Evolutionary conservation across 148 eudicot species (phyloP), one percentile per base, ranked within the genome.

Genomic region (Rhododendron griersonianum): DNA sequence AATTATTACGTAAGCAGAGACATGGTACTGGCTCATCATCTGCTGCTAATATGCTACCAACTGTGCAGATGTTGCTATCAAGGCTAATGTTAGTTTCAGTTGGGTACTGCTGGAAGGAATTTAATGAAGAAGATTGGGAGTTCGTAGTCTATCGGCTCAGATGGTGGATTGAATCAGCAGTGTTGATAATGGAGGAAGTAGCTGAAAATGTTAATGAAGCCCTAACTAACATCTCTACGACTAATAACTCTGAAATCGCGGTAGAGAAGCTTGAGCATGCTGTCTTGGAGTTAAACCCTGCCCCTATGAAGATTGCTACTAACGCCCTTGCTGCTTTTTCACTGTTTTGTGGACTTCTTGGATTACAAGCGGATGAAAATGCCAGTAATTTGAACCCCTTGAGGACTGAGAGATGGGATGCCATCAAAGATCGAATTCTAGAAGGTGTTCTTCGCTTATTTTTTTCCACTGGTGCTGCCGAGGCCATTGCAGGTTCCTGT

Each of bases 361-460:
- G 83, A 86, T 81, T 76, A 79, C 83, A 81, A 67, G 76, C 83
- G 57, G 87, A 75, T 67, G 93, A 86, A 45, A 85, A 87, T 74
- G 81, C 88, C n/a, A 93, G 90, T 78, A 87, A 87, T 77, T 67
- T 81, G 78, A 88, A 81, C 28, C 76, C 88, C 71, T 89, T 90
- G 82, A 90, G 86, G 82, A 91, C 73, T 83, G 98, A 94, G 71
- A 90, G 78, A 85, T 94, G 94, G 92, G 88, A 89, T 21, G 90
- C 89, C 76, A 83, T 88, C 19, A 92, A 89, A 50, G 93, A 97
- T 86, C 95, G 92, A 74, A 89, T 95, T 83, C 88, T 93, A 78
- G 95, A 97, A 89, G 91, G 95, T 85, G 86, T 97, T 89, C 95
- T 97, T 84, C 98, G 99, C 25, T 89, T 95, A 86, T 93, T 95